phyloP scores from a whole-genome alignment of 2,329 filamentous ascomycete species.

The Pyricularia sp. region DNA sequence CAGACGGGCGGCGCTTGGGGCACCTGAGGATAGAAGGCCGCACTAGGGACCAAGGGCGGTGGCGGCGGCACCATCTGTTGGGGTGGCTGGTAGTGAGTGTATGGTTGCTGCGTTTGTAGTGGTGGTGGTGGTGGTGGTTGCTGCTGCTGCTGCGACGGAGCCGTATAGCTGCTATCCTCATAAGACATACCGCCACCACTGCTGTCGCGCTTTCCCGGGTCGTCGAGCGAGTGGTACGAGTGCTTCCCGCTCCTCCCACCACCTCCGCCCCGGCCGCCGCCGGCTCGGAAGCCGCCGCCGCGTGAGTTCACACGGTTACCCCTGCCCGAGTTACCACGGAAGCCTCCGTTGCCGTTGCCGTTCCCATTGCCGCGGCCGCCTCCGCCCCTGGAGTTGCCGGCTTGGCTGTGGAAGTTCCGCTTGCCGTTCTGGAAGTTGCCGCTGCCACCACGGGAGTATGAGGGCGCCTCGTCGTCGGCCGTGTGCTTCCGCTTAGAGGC shows the following conservation, averaged over 20 bases:
- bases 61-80: background rate
- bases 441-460: background rate
- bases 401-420: background rate
- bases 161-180: conserved; percentile 2
- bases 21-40: background rate
- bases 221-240: conserved; percentile 10
- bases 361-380: conserved; percentile 5
- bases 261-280: conserved; percentile 4
- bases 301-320: conserved; percentile 2
- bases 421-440: background rate
- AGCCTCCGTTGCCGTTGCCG: conserved; percentile 4
- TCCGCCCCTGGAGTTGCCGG: conserved; percentile 1
- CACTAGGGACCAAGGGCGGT: background rate
- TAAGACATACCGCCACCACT: conserved; percentile 1
- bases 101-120: background rate
- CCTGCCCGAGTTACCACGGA: background rate
- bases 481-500: conserved; percentile 49
- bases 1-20: background rate
- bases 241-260: conserved; percentile 3
- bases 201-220: conserved; percentile 6
- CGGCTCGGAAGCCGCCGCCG: conserved; percentile 4
- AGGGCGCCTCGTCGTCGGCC: conserved; percentile 38
- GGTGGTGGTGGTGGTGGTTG: background rate
- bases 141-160: background rate
- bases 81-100: background rate